Conservation (phyloP, 495 filamentous ascomycete species). For the Penicillium atrosanguineum region DNA sequence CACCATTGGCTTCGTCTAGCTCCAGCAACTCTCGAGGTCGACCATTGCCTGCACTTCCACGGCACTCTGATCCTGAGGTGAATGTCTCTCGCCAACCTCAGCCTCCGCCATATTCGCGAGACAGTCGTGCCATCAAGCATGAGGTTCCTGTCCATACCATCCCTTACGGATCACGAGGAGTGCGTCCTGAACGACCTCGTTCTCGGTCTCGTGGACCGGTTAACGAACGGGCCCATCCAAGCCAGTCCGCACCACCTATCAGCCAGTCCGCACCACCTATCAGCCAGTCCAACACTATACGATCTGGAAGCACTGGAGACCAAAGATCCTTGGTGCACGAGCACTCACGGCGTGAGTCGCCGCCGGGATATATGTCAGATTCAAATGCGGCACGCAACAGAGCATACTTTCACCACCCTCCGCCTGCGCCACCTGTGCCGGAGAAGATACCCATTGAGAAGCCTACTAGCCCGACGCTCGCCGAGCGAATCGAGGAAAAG, state of each 20-base stretch:
- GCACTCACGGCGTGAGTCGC: slow-evolving; percentile 3
- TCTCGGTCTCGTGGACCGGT: slow-evolving; percentile 7
- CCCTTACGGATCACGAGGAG: slow-evolving; percentile 2
- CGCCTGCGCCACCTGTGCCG: background rate
- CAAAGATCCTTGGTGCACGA: background rate
- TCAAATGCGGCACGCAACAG: slow-evolving; percentile 17
- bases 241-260: slow-evolving; percentile 4
- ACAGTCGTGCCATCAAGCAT: background rate
- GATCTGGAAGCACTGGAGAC: slow-evolving; percentile 2
- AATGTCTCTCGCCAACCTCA: background rate
- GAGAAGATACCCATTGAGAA: slow-evolving; percentile 1
- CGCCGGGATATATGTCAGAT: slow-evolving; percentile 28
- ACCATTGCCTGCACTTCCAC: background rate
- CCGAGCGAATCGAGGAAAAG: slow-evolving; percentile 40
- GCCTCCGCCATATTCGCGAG: background rate
- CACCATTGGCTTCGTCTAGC: background rate
- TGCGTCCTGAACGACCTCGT: slow-evolving; percentile 1
- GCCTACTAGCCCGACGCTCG: slow-evolving; percentile 23
- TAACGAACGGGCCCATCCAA: background rate
- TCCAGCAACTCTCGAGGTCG: slow-evolving; percentile 4
- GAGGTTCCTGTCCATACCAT: slow-evolving; percentile 2
- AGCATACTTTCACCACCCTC: slow-evolving; percentile 2
- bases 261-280: slow-evolving; percentile 15
- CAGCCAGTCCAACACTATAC: slow-evolving; percentile 22
- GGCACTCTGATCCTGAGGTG: background rate